Evolutionary conservation across 2,329 filamentous ascomycete species (phyloP).

Genomic region (Exophiala viscosa): DNA sequence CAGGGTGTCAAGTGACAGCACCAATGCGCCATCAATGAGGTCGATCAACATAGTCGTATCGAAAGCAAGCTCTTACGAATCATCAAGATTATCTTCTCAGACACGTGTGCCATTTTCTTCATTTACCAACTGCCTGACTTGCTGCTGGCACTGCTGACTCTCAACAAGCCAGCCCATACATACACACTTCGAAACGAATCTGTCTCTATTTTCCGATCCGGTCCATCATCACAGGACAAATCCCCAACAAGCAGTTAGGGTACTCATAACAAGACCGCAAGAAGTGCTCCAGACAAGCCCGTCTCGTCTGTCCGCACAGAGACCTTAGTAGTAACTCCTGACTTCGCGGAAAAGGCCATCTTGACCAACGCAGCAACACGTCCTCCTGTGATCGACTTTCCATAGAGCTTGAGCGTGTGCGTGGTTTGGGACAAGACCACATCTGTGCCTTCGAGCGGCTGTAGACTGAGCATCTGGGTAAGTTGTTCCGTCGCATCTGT

Average conservation of each 20-base stretch:
- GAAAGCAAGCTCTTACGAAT: too few species aligned
- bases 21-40: too few species aligned
- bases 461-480: conserved; percentile 78
- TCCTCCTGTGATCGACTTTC: conserved; percentile 89
- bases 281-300: conserved; percentile 62
- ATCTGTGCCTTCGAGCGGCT: conserved; percentile 91
- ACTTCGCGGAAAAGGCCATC: conserved; percentile 92
- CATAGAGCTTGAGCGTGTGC: conserved; percentile 91
- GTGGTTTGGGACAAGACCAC: conserved; percentile 83
- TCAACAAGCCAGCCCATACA: neutral
- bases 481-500: conserved; percentile 90
- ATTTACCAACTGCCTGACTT: too few species aligned
- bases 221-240: neutral
- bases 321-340: conserved; percentile 93
- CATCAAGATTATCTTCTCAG: too few species aligned
- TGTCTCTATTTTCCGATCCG: neutral
- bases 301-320: conserved; percentile 89
- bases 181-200: neutral
- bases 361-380: conserved; percentile 81
- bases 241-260: neutral
- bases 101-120: too few species aligned
- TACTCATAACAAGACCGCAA: conserved; percentile 15
- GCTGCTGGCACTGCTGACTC: too few species aligned
- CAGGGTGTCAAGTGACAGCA: too few species aligned
- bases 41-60: too few species aligned